These are phyloP conservation scores for Candida vaughaniae DNA, from an alignment of 805 yeast genomes.

Conservation along the genomic window DNA sequence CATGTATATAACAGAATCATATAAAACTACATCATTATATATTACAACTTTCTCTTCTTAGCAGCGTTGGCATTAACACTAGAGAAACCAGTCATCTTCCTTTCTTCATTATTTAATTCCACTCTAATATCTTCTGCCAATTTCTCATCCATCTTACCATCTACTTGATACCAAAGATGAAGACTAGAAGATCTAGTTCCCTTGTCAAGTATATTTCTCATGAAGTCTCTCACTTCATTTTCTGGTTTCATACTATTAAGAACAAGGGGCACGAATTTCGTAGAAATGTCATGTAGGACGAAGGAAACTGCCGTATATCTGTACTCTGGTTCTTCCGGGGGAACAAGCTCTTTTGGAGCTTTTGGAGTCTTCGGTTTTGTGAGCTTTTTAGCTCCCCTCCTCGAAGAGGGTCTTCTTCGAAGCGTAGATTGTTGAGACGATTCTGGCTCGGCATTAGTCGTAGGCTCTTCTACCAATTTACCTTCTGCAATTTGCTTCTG, in stretches of 20 bases:
- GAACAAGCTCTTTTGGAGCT: slow-evolving; percentile 21
- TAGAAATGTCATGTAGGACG: slow-evolving; percentile 62
- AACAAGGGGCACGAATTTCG: slow-evolving; percentile 61
- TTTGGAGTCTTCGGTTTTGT: slow-evolving; percentile 7
- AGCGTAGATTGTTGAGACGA: not conserved
- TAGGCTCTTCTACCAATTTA: slow-evolving; percentile 9
- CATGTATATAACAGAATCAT: no score
- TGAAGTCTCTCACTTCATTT: slow-evolving; percentile 54
- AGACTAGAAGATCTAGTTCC: slow-evolving; percentile 64
- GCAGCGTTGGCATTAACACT: slow-evolving; percentile 16
- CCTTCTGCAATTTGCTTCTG: slow-evolving; percentile 15
- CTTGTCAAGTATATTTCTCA: slow-evolving; percentile 57
- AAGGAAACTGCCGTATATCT: slow-evolving; percentile 65
- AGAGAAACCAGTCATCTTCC: slow-evolving; percentile 35
- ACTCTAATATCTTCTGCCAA: slow-evolving; percentile 64
- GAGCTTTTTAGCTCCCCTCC: slow-evolving; percentile 14
- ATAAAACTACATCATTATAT: no score
- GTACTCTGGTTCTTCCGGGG: slow-evolving; percentile 44
- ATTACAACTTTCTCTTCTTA: slow-evolving; percentile 31
- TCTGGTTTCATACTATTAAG: slow-evolving; percentile 60
- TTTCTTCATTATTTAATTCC: slow-evolving; percentile 56
- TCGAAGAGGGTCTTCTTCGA: slow-evolving; percentile 18
- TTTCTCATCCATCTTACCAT: slow-evolving; percentile 66
- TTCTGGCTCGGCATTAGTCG: slow-evolving; percentile 7
- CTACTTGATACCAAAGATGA: slow-evolving; percentile 82